Conservation (phyloP, 1,284 basidiomycete genomes). For the Somion occarium region DNA sequence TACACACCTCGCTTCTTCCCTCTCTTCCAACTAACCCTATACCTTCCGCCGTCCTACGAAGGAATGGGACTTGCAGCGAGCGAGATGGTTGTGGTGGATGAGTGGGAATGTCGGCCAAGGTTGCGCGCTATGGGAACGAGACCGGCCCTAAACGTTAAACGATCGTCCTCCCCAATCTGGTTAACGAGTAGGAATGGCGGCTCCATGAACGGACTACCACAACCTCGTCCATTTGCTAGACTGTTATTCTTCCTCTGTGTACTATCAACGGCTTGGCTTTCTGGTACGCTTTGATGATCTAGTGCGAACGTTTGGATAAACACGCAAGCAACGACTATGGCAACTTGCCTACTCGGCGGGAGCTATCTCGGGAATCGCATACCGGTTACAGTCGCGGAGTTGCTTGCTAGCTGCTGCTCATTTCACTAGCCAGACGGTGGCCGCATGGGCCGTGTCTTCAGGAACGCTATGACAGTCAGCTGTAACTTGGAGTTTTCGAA, state of each 20-base stretch:
- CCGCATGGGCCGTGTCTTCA: not conserved
- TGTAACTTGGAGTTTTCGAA: too few relatives aligned
- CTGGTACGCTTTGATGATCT: too few relatives aligned
- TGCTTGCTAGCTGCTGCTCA: not conserved
- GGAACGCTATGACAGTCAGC: not conserved
- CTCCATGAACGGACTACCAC: too few relatives aligned
- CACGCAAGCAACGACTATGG: not conserved
- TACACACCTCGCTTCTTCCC: conserved; percentile 35
- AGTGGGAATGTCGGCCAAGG: conserved; percentile 11
- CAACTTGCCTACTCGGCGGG: not conserved
- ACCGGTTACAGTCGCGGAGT: not conserved
- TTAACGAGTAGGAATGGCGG: not conserved
- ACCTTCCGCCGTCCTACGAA: conserved; percentile 40
- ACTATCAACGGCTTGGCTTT: too few relatives aligned
- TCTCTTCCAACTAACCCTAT: conserved; percentile 37
- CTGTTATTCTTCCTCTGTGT: too few relatives aligned
- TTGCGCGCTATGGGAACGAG: conserved; percentile 3
- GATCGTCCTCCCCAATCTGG: not conserved
- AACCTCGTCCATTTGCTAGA: too few relatives aligned
- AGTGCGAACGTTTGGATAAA: too few relatives aligned
- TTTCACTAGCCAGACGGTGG: not conserved
- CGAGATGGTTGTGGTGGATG: conserved; percentile 31
- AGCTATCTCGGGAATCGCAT: conserved; percentile 1
- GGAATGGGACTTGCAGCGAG: conserved; percentile 33
- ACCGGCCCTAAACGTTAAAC: conserved; percentile 16